phyloP scores from a whole-genome alignment of 768 basidiomycete species.

The Suillus clintonianus region DNA sequence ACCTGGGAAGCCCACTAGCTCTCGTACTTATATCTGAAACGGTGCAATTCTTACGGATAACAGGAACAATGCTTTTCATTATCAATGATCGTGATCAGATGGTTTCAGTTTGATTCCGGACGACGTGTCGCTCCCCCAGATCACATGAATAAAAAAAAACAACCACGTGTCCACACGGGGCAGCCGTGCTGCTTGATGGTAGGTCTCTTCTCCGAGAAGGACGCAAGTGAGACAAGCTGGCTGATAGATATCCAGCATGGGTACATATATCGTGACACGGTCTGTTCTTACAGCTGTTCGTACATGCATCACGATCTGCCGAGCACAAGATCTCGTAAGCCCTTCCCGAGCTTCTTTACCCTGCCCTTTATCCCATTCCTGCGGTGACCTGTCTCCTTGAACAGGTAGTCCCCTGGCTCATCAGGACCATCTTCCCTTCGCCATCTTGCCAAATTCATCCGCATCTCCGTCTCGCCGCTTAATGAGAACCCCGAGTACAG shows the following conservation, averaged over 20 bases:
- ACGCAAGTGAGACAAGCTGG: background rate
- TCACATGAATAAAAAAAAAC: background rate
- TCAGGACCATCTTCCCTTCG: conserved; percentile 30
- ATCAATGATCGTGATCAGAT: background rate
- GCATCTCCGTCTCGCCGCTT: conserved; percentile 60
- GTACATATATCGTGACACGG: background rate
- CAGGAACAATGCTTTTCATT: background rate
- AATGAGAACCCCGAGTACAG: conserved; percentile 48
- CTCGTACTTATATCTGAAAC: background rate
- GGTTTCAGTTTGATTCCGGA: background rate
- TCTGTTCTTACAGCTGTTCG: background rate
- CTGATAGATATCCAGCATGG: background rate
- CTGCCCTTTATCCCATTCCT: conserved; percentile 23
- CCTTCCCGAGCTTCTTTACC: conserved; percentile 31
- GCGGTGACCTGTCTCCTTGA: conserved; percentile 26
- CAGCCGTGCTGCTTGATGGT: background rate
- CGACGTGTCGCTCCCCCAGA: background rate
- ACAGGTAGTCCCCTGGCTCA: conserved; percentile 32
- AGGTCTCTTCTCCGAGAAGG: background rate
- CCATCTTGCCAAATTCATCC: conserved; percentile 52
- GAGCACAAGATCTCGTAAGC: conserved; percentile 33
- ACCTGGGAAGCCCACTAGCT: background rate
- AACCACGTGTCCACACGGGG: background rate
- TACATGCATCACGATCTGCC: conserved; percentile 20
- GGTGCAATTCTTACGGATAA: background rate